Percentiles rank a stretch among this genome's conserved stretches.
These are phyloP conservation scores for Pythium dissimile DNA, from an alignment of 352 stramenopile genomes.

Conservation along the genomic window DNA sequence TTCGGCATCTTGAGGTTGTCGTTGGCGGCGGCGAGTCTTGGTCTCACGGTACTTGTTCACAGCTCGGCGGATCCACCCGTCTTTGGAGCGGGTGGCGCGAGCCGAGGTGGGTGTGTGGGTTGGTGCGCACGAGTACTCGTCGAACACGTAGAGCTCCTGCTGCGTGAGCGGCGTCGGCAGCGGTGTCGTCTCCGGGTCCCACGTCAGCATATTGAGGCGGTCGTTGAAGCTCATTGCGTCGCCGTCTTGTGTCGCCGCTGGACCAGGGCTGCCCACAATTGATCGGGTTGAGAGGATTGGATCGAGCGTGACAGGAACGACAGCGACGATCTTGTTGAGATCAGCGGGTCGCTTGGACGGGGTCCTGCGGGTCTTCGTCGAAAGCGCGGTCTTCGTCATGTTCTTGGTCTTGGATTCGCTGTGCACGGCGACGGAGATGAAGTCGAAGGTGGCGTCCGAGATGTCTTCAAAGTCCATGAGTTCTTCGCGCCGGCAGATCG, in stretches of 20 bases:
- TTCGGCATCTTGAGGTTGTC: background rate
- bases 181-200: slow-evolving; percentile 27
- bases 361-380: background rate
- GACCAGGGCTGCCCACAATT: slow-evolving; percentile 8
- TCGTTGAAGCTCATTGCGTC: slow-evolving; percentile 33
- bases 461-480: slow-evolving; percentile 32
- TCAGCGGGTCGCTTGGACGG: background rate
- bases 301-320: slow-evolving; percentile 25
- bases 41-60: slow-evolving; percentile 23
- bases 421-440: slow-evolving; percentile 30
- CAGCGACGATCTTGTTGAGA: slow-evolving; percentile 26
- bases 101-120: slow-evolving; percentile 1
- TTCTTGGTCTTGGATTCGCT: slow-evolving; percentile 1
- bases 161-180: slow-evolving; percentile 24
- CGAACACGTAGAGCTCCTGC: slow-evolving; percentile 25
- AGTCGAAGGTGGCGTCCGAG: slow-evolving; percentile 32
- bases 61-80: slow-evolving; percentile 21
- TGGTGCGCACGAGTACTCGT: slow-evolving; percentile 25
- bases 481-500: slow-evolving; percentile 22
- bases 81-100: slow-evolving; percentile 5
- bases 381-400: slow-evolving; percentile 9
- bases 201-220: slow-evolving; percentile 33
- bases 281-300: slow-evolving; percentile 13
- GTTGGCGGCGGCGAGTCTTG: slow-evolving; percentile 19
- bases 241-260: background rate